phyloP scores from a whole-genome alignment of 108 stramenopile species.

The Fragilariopsis cylindrus region DNA sequence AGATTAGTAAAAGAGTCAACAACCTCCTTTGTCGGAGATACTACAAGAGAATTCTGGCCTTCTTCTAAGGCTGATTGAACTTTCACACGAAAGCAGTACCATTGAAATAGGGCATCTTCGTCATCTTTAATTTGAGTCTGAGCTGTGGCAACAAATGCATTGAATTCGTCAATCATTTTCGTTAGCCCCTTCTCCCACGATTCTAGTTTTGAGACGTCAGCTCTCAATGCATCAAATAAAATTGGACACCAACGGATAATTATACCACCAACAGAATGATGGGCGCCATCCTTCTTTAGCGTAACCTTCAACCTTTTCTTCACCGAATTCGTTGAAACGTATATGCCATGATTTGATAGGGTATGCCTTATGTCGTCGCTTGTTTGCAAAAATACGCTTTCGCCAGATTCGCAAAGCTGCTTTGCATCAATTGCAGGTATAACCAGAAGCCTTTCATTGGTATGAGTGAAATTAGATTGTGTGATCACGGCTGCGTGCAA shows the following conservation, averaged over 20 bases:
- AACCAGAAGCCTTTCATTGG: conserved; percentile 20
- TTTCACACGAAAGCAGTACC: conserved; percentile 37
- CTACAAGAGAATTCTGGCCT: conserved; percentile 45
- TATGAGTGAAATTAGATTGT: conserved; percentile 3
- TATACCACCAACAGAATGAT: conserved; percentile 58
- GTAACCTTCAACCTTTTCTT: conserved; percentile 46
- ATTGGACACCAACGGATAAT: conserved; percentile 71
- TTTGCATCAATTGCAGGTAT: conserved; percentile 29
- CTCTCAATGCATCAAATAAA: conserved; percentile 62
- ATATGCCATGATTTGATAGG: conserved; percentile 51
- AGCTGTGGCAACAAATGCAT: conserved; percentile 20
- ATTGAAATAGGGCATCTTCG: conserved; percentile 20
- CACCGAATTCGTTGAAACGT: conserved; percentile 48
- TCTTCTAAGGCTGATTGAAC: conserved; percentile 42
- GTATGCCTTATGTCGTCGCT: conserved; percentile 54
- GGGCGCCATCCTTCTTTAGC: conserved; percentile 59
- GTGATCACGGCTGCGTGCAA: conserved; percentile 38
- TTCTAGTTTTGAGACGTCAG: conserved; percentile 47
- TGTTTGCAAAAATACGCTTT: conserved; percentile 45
- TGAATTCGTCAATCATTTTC: conserved; percentile 17
- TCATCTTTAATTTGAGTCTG: neutral
- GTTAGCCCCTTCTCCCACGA: conserved; percentile 40
- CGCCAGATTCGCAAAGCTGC: conserved; percentile 44
- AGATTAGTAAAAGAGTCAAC: conserved; percentile 30
- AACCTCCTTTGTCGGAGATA: conserved; percentile 40